These are phyloP conservation scores for Flaveria sonorensis DNA, from an alignment of 129 eudicot genomes.

Conservation along the genomic window DNA sequence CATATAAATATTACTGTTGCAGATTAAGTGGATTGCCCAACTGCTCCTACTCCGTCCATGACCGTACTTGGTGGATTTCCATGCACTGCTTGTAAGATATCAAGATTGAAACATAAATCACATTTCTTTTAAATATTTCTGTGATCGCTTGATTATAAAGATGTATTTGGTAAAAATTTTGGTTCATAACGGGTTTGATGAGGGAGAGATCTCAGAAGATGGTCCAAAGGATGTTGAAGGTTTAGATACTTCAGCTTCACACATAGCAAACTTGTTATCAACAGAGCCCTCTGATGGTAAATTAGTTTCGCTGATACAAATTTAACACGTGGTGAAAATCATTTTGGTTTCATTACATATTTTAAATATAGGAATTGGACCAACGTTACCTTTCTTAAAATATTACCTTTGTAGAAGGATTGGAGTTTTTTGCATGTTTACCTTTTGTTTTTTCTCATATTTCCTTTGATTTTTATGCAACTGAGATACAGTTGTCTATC, in stretches of 20 bases:
- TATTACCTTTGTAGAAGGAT: too few relatives aligned
- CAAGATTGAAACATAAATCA: neutral
- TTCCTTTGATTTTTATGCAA: too few relatives aligned
- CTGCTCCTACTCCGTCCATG: constrained; percentile 99
- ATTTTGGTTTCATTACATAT: constrained; percentile 1
- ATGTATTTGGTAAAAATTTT: neutral
- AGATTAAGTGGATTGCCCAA: constrained; percentile 99
- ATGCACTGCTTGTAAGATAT: constrained; percentile 85
- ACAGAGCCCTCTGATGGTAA: constrained; percentile 44
- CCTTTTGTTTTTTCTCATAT: too few relatives aligned
- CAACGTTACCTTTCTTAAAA: too few relatives aligned
- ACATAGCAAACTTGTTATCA: constrained; percentile 45
- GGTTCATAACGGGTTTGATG: constrained; percentile 67
- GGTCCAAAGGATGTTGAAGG: constrained; percentile 57
- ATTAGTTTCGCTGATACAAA: constrained; percentile 3
- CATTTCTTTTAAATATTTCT: neutral
- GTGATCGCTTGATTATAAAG: neutral
- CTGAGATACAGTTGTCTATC: too few relatives aligned
- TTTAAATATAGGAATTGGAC: too few relatives aligned
- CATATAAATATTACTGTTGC: constrained; percentile 1
- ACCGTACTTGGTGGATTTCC: constrained; percentile 90
- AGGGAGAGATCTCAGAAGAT: constrained; percentile 88
- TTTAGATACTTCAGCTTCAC: constrained; percentile 44
- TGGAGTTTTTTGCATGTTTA: too few relatives aligned
- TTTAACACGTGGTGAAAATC: neutral